Evolutionary conservation across 495 filamentous ascomycete genomes (phyloP).

Genomic region (Xylaria curta): DNA sequence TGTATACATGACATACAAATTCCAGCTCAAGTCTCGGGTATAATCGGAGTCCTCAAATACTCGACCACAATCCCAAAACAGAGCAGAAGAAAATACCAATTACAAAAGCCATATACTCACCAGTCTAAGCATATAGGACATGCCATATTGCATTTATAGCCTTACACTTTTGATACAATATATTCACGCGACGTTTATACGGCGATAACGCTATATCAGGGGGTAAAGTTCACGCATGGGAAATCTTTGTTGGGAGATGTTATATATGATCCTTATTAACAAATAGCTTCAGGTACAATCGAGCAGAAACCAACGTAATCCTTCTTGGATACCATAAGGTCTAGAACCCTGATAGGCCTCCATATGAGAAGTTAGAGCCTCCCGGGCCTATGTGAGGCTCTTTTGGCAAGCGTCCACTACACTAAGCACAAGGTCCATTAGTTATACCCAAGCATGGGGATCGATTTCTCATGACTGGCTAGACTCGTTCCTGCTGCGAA

Average conservation of each 20-base stretch:
- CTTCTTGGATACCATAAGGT: neutral
- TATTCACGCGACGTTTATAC: neutral
- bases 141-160: neutral
- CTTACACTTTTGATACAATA: neutral
- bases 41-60: no score
- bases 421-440: neutral
- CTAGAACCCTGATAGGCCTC: neutral
- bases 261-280: neutral
- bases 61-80: neutral
- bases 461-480: neutral
- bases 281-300: no score
- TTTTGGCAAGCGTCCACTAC: neutral
- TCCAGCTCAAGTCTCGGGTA: no score
- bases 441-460: neutral
- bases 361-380: neutral
- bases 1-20: no score
- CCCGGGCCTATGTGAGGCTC: neutral
- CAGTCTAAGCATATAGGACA: neutral
- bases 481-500: neutral
- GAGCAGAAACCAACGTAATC: neutral
- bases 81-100: neutral
- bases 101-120: neutral
- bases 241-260: neutral
- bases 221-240: neutral
- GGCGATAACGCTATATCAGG: neutral